These are phyloP conservation scores for Mucor velutinosus DNA, from an alignment of 371 early-diverging fungal species.

Conservation along the genomic window DNA sequence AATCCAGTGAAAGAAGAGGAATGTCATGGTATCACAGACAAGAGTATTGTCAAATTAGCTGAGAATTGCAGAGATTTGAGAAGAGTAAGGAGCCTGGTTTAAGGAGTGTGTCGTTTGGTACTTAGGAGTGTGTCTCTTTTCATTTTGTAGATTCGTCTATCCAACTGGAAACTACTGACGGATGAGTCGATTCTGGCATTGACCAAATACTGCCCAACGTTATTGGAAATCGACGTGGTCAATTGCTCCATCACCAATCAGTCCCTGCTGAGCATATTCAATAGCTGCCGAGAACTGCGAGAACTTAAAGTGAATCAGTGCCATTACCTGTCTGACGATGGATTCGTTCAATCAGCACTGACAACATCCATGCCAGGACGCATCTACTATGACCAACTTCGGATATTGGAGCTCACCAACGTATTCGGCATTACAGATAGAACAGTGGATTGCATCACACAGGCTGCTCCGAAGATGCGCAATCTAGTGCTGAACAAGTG, in stretches of 20 bases:
- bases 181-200: constrained; percentile 55
- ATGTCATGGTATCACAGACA: constrained; percentile 37
- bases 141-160: constrained; percentile 58
- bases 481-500: constrained; percentile 66
- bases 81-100: constrained; percentile 34
- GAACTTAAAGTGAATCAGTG: constrained; percentile 57
- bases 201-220: constrained; percentile 51
- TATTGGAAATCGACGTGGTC: constrained; percentile 63
- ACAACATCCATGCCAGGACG: not conserved
- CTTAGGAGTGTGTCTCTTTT: constrained; percentile 7
- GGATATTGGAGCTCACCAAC: constrained; percentile 63
- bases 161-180: constrained; percentile 54
- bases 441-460: constrained; percentile 50
- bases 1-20: constrained; percentile 32
- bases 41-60: constrained; percentile 41
- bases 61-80: constrained; percentile 37
- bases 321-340: constrained; percentile 46
- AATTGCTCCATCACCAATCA: constrained; percentile 56
- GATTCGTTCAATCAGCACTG: constrained; percentile 43
- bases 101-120: not conserved
- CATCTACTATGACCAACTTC: constrained; percentile 53
- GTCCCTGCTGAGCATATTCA: constrained; percentile 49
- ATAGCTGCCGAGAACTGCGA: constrained; percentile 50
- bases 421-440: constrained; percentile 55
- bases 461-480: constrained; percentile 61